phyloP scores from a whole-genome alignment of 805 yeast genomes.

The Jamesozyma lodderae region DNA sequence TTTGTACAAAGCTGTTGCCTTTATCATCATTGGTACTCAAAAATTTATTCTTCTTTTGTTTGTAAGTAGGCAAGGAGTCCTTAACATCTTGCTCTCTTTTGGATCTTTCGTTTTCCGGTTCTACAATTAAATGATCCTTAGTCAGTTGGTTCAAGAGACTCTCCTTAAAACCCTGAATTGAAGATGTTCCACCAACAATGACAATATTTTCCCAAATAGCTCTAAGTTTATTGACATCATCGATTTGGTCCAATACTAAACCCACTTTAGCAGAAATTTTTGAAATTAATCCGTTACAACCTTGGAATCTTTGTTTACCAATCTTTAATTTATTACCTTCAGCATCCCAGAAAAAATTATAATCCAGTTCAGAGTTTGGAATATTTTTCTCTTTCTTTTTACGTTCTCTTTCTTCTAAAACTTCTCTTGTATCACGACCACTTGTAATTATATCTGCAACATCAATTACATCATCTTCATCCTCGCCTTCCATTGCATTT shows the following conservation, averaged over 20 bases:
- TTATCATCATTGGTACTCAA: slow-evolving; percentile 7
- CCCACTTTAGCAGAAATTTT: slow-evolving; percentile 47
- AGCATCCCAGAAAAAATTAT: slow-evolving; percentile 59
- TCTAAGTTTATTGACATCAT: slow-evolving; percentile 63
- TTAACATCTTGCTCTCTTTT: slow-evolving; percentile 23
- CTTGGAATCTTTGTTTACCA: slow-evolving; percentile 89
- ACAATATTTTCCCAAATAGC: slow-evolving; percentile 79
- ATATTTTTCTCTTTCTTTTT: slow-evolving; percentile 30
- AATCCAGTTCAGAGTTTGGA: slow-evolving; percentile 61
- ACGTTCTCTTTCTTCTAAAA: slow-evolving; percentile 55
- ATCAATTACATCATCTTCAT: slow-evolving; percentile 70
- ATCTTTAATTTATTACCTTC: slow-evolving; percentile 48
- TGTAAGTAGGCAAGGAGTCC: slow-evolving; percentile 28
- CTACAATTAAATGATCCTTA: slow-evolving; percentile 42
- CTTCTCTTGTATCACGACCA: slow-evolving; percentile 56
- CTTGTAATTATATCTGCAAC: slow-evolving; percentile 84
- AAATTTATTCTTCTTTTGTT: slow-evolving; percentile 21
- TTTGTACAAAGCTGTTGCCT: slow-evolving; percentile 20
- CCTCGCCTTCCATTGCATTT: slow-evolving; percentile 37
- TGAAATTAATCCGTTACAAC: slow-evolving; percentile 52
- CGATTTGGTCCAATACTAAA: slow-evolving; percentile 44
- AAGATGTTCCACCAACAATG: slow-evolving; percentile 67
- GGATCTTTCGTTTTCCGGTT: slow-evolving; percentile 23
- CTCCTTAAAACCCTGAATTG: slow-evolving; percentile 68
- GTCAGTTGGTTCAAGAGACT: slow-evolving; percentile 52